Evolutionary conservation across 139 green algal species (phyloP).

Genomic region (Eudorina sp.): DNA sequence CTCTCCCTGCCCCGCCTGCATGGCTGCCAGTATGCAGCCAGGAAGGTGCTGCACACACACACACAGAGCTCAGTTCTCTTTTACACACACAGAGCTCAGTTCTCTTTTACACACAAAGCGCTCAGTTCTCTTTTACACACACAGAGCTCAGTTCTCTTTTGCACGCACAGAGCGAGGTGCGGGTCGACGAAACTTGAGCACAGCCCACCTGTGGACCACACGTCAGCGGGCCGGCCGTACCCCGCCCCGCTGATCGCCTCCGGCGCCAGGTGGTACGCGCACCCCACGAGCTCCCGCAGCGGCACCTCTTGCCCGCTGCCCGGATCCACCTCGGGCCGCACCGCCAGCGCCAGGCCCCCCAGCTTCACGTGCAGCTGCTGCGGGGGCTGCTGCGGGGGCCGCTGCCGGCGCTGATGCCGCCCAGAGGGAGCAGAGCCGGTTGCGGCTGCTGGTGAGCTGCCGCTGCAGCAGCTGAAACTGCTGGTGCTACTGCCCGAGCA

Average conservation of each 20-base stretch:
- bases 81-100: too few species aligned
- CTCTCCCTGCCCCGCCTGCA: too few species aligned
- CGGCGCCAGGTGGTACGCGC: slow-evolving; percentile 32
- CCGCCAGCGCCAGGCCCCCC: background rate
- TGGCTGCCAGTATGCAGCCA: too few species aligned
- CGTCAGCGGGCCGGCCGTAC: slow-evolving; percentile 24
- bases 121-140: too few species aligned
- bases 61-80: too few species aligned
- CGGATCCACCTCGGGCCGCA: background rate
- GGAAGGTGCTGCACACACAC: too few species aligned
- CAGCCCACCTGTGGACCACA: slow-evolving; percentile 33
- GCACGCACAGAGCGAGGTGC: too few species aligned
- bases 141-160: too few species aligned
- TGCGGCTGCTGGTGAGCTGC: background rate
- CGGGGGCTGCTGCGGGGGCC: background rate
- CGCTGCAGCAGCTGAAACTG: background rate
- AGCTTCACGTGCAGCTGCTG: background rate
- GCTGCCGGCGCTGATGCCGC: background rate
- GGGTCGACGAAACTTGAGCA: too few species aligned
- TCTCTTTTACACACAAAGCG: too few species aligned
- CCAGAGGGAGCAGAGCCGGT: background rate
- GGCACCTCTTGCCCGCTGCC: background rate
- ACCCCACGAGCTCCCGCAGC: slow-evolving; percentile 31
- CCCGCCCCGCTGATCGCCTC: slow-evolving; percentile 15
- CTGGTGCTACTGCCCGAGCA: background rate